These are phyloP conservation scores for Malassezia globosa DNA, from an alignment of 1,284 basidiomycete genomes.

Conservation along the genomic window DNA sequence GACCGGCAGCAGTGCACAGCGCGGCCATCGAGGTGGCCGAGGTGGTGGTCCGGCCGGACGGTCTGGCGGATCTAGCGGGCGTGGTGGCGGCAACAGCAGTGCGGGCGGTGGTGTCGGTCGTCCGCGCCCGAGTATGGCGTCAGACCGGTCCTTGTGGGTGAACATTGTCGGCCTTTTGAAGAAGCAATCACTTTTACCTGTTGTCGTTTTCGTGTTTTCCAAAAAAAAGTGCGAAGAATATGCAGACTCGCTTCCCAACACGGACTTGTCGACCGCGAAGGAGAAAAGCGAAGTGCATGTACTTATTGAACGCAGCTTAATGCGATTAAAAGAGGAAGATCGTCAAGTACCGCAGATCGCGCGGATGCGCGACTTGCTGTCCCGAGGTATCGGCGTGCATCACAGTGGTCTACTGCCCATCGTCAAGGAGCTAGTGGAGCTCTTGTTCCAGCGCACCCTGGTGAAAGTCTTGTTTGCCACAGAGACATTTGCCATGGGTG, in stretches of 20 bases:
- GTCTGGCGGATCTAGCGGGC: conserved; percentile 20
- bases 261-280: conserved; percentile 68
- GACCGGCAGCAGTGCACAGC: conserved; percentile 61
- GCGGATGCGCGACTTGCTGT: conserved; percentile 78
- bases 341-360: conserved; percentile 87
- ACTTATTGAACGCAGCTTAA: conserved; percentile 79
- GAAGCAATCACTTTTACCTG: conserved; percentile 76
- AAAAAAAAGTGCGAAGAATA: conserved; percentile 97
- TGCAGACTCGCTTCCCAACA: conserved; percentile 73
- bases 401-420: conserved; percentile 93
- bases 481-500: conserved; percentile 94
- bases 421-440: conserved; percentile 88
- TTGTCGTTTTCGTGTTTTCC: conserved; percentile 92
- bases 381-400: conserved; percentile 89
- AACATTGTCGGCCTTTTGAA: conserved; percentile 76
- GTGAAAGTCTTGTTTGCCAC: conserved; percentile 97
- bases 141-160: conserved; percentile 86
- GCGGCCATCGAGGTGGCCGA: conserved; percentile 49
- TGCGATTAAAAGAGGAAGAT: conserved; percentile 82
- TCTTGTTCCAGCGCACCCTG: conserved; percentile 85
- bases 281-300: conserved; percentile 97
- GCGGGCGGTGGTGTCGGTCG: conserved; percentile 41
- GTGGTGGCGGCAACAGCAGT: conserved; percentile 49
- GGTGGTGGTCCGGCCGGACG: conserved; percentile 26
- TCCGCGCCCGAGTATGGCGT: conserved; percentile 44